phyloP scores from a whole-genome alignment of 169 alveolate genomes.

The Cyclospora cayetanensis region DNA sequence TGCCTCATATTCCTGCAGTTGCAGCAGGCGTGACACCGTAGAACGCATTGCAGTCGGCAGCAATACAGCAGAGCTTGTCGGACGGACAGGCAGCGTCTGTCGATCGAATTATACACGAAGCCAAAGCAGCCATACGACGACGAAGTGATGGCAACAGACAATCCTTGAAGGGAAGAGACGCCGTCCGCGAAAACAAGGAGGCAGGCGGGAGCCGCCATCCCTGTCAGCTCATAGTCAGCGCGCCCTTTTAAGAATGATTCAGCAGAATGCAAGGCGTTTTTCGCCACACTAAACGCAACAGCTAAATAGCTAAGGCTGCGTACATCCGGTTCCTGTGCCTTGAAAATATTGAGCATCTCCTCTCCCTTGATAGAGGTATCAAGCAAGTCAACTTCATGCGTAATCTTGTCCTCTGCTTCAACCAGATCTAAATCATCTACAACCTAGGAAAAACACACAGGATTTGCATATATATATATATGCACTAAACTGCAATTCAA shows the following conservation, averaged over 20 bases:
- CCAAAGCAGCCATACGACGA: too few relatives aligned
- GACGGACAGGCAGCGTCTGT: neutral
- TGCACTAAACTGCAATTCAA: neutral
- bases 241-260: too few relatives aligned
- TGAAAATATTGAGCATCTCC: constrained; percentile 92
- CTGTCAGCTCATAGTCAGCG: too few relatives aligned
- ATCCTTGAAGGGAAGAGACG: neutral
- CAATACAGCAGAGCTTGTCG: neutral
- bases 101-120: too few relatives aligned
- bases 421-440: constrained; percentile 95
- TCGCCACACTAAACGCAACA: neutral
- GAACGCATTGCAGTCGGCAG: neutral
- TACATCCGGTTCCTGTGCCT: constrained; percentile 67
- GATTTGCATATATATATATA: neutral
- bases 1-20: neutral
- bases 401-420: constrained; percentile 96
- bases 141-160: too few relatives aligned
- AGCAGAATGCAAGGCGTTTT: too few relatives aligned
- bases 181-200: too few relatives aligned
- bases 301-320: neutral
- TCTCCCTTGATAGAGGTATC: constrained; percentile 94
- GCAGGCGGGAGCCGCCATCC: too few relatives aligned
- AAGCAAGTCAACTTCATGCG: constrained; percentile 95
- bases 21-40: neutral
- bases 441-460: constrained; percentile 79